Conservation (phyloP, 768 basidiomycete genomes). For the Leccinum uliginosum region DNA sequence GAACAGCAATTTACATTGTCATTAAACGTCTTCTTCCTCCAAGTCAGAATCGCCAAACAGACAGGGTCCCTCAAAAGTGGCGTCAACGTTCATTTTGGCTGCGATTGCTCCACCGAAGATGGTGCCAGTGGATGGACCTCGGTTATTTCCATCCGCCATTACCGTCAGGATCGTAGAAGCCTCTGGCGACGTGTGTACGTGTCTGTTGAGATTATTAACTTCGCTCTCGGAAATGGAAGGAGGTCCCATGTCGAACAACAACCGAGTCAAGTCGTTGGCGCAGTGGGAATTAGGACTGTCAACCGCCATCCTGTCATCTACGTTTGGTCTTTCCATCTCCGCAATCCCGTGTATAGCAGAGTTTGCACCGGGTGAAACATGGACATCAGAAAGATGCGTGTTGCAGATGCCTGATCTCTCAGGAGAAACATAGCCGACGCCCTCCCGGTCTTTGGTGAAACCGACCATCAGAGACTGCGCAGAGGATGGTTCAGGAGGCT, state of each 20-base stretch:
- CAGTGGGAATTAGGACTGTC: neutral
- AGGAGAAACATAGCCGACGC: slow-evolving; percentile 21
- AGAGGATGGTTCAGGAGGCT: neutral
- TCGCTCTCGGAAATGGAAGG: neutral
- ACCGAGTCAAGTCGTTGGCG: neutral
- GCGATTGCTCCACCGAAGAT: neutral
- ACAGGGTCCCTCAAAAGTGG: slow-evolving; percentile 23
- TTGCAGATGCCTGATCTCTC: neutral
- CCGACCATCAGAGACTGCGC: neutral
- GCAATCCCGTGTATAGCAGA: neutral
- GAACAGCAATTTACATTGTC: neutral
- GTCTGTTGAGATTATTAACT: neutral
- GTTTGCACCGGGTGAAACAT: neutral
- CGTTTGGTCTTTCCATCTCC: neutral
- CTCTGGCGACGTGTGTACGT: neutral
- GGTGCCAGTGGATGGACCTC: neutral
- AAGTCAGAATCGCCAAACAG: slow-evolving; percentile 29
- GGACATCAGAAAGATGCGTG: neutral
- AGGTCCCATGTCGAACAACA: neutral
- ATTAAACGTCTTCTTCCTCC: slow-evolving; percentile 22
- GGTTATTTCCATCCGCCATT: neutral
- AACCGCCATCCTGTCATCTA: neutral
- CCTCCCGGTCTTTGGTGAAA: slow-evolving; percentile 24
- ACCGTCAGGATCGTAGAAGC: neutral
- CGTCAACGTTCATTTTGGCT: slow-evolving; percentile 1